A percentile compares a stretch with the other conserved stretches of the same genome.
phyloP scores from a whole-genome alignment of 306 rosid genomes.

The Inga oerstediana region DNA sequence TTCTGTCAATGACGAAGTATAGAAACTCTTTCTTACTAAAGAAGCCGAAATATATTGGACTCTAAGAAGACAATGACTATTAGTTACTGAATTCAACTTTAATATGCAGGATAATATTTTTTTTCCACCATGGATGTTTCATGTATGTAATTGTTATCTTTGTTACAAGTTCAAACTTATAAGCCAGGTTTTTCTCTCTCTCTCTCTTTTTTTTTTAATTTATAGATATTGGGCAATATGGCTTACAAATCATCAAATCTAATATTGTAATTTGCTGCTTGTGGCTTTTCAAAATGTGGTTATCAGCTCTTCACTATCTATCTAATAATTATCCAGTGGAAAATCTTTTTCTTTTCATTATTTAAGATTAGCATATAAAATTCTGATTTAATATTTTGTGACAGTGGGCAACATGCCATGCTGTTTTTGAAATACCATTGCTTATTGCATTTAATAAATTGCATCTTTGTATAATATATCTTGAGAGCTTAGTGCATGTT shows the following conservation, averaged over 20 bases:
- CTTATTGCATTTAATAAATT: conserved; percentile 71
- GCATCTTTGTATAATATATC: conserved; percentile 88
- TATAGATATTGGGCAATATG: background rate
- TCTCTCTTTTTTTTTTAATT: background rate
- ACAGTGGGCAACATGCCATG: conserved; percentile 99
- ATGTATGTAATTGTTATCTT: conserved; percentile 57
- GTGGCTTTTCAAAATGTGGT: background rate
- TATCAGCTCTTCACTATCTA: background rate
- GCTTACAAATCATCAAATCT: background rate
- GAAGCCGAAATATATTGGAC: too few species aligned
- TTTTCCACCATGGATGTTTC: conserved; percentile 91
- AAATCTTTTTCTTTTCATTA: background rate
- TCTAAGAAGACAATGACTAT: background rate
- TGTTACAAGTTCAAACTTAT: conserved; percentile 23
- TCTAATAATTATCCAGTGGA: conserved; percentile 1
- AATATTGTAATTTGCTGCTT: background rate
- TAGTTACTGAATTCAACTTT: conserved; percentile 32
- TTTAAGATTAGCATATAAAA: background rate
- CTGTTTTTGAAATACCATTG: conserved; percentile 85
- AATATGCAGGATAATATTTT: conserved; percentile 66
- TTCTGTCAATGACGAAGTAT: too few species aligned
- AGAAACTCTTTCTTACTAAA: too few species aligned
- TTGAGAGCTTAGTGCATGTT: conserved; percentile 84
- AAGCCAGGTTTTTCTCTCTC: background rate
- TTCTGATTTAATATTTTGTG: conserved; percentile 48